Conservation (phyloP, 2,329 filamentous ascomycete genomes). For the Akanthomyces dipterigenus region DNA sequence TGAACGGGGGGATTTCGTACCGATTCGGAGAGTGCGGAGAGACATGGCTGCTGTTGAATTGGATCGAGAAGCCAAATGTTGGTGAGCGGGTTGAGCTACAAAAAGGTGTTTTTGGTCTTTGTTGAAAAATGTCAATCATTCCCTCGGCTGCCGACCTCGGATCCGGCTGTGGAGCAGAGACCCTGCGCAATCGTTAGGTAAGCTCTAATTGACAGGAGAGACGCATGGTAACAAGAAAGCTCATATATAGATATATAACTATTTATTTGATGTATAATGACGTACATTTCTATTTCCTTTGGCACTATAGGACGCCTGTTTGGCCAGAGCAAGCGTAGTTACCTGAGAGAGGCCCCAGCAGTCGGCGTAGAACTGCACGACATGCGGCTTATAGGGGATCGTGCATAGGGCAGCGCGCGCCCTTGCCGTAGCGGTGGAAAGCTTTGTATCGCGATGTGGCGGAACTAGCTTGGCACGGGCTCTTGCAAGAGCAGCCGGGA, state of each 20-base stretch:
- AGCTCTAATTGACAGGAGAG: background rate
- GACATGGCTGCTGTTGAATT: slow-evolving; percentile 26
- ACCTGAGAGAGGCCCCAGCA: background rate
- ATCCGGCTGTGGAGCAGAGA: slow-evolving; percentile 2
- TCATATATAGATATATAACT: too few relatives aligned
- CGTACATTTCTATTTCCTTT: background rate
- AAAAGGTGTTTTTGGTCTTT: too few relatives aligned
- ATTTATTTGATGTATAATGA: background rate
- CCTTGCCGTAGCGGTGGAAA: background rate
- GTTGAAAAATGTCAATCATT: background rate
- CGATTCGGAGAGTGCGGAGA: slow-evolving; percentile 36
- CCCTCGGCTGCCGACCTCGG: slow-evolving; percentile 11
- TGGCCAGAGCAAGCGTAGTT: too few relatives aligned
- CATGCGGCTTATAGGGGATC: background rate
- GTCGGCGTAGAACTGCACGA: background rate
- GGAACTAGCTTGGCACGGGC: background rate
- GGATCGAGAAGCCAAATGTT: background rate
- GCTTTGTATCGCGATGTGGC: slow-evolving; percentile 2
- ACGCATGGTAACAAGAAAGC: background rate
- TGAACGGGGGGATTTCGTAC: slow-evolving; percentile 18
- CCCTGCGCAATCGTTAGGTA: background rate
- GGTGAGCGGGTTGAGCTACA: background rate
- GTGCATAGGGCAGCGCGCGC: background rate
- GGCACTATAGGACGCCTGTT: background rate
- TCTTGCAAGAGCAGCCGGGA: background rate